Evolutionary conservation across 805 yeast species (phyloP), one percentile per base, ranked within the genome.

Genomic region (Blastobotrys peoriensis): DNA sequence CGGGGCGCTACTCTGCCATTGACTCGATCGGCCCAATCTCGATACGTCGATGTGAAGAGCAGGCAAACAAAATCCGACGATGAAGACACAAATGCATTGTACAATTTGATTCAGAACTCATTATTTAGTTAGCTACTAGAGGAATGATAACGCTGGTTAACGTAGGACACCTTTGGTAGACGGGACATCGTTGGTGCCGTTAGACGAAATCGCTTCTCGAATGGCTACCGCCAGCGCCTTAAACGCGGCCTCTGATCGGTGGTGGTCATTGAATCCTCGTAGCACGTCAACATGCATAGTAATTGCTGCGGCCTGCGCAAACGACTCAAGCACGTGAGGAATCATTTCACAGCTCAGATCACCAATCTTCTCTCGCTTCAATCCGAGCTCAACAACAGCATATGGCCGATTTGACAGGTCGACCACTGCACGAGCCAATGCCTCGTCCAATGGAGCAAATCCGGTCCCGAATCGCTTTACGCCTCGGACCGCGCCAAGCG

Each of bases 361-460:
- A 43, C 98, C 98, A 55, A 93, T 80, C 62, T 83, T 88, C 63
- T 93, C 98, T 52, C 98, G 75, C 65, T 83, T 84, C 59, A 93
- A 74, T 0, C 96, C 96, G 48, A 93, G 71, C 33, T 93, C 96
- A 33, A 88, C 73, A 15, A 86, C 93, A 0, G 96, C 94, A 65
- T 67, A 89, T 2, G 98, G 98, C 55, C 98, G 75, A 63, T 88
- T 88, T 15, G 96, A 86, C 48, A 93, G 70, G 59, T 93, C 98
- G 6, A 93, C 87, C n/a, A 93, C 98, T 0, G 97, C 96, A 43
- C 98, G 73, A 49, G 94, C 81, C 47, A 93, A 73, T 0, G 98
- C 97, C 68, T 93, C 98, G 63, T 93, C 98, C 46, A 93, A 71
- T 1, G 98, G 98, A 5, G 97, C 98, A 69, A 80, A 91, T 1